Percentiles rank a stretch among this genome's conserved stretches.
Evolutionary conservation across 1,284 basidiomycete species (phyloP).

Genomic region (Apiotrichum siamense): DNA sequence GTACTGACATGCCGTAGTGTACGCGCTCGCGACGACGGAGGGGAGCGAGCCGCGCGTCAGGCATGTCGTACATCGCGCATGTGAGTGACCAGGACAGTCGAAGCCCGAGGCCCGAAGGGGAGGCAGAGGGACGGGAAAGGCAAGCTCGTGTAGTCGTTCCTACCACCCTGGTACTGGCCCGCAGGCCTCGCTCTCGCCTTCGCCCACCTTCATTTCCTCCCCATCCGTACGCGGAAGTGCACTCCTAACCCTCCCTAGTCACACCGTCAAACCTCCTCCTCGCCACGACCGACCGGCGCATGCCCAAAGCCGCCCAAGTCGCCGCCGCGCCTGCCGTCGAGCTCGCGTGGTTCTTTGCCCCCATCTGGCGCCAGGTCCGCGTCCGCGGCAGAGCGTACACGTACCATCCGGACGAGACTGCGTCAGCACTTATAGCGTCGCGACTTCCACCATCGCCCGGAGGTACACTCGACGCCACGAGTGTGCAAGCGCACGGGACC

Average conservation of each 20-base stretch:
- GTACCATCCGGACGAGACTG: neutral
- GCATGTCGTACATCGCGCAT: conserved; percentile 39
- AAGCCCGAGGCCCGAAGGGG: no score
- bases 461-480: no score
- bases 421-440: no score
- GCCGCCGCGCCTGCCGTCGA: conserved; percentile 26
- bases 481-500: no score
- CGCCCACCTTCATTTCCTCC: neutral
- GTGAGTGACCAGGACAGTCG: conserved; percentile 16
- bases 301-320: conserved; percentile 41
- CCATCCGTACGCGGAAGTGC: no score
- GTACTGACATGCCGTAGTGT: conserved; percentile 19
- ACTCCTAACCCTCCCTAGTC: conserved; percentile 14
- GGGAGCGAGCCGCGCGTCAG: conserved; percentile 36
- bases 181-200: no score
- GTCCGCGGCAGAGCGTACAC: conserved; percentile 33
- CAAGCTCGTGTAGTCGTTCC: no score
- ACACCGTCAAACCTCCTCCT: conserved; percentile 36
- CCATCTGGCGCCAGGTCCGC: conserved; percentile 38
- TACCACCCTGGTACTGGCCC: no score
- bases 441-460: no score
- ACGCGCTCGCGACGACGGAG: conserved; percentile 32
- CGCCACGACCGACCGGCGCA: conserved; percentile 42
- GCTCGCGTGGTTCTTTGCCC: conserved; percentile 42
- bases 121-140: no score